Evolutionary conservation across 345 rosid genomes (phyloP), one percentile per base, ranked within the genome.

Genomic region (Lumnitzera littorea): DNA sequence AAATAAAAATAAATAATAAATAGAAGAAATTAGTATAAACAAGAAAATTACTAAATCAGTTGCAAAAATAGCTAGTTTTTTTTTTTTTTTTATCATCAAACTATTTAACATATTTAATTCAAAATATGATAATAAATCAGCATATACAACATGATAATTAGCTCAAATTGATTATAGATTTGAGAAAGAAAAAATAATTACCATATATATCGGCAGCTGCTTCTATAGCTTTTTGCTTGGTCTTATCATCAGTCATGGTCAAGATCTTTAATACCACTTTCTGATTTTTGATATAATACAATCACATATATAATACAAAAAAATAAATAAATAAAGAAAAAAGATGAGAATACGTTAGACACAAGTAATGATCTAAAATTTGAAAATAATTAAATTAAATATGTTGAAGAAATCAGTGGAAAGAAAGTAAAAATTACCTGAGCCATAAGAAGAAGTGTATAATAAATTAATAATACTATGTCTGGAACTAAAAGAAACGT

Each of bases 161-260:
- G 31, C 16, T 48, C 14, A 24, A n/a, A 24, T 13, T 56, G 36
- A 16, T 11, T 12, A 20, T 2, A 49, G 16, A 43, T n/a, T 24
- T n/a, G 36, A 5, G 16, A 56, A 54, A 4, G 47, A 31, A 7
- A 15, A 31, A 20, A 20, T 20, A 20, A 16, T 17, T 64, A 89
- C 98, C 96, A 43, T 48, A 85, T 49, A 87, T 87, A 73, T 89
- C 94, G 65, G 96, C 96, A 55, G 91, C 90, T 58, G 94, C 96
- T 75, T 80, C 91, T 4, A 92, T 81, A 57, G 96, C 96, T 67
- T 89, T 89, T 76, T 87, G 94, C 79, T 87, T 92, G 5, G 96
- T 85, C 67, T 79, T 92, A 0, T 87, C 97, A 62, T 92, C 96
- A 10, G 94, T 87, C 96, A 92, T 92, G 69, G 96, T 89, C 73